A percentile compares a stretch with the other conserved stretches of the same genome.
phyloP scores from a whole-genome alignment of 352 stramenopile genomes.

The Globisporangium recalcitrans region DNA sequence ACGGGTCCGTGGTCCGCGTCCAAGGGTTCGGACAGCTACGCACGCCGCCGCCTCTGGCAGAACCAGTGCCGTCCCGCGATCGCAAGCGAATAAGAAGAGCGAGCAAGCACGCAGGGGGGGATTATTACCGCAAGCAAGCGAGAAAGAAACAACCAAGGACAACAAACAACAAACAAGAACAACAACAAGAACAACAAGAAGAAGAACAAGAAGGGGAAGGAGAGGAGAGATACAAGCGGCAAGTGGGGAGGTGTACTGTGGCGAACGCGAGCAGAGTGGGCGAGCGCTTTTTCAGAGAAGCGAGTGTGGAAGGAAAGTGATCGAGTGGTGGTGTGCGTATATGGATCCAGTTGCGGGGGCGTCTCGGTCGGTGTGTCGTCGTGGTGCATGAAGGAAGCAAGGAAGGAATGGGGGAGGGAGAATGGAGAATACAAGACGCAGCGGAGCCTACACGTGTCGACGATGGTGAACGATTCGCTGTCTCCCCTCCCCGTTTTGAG shows the following conservation, averaged over 20 bases:
- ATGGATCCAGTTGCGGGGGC: neutral
- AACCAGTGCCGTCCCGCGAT: slow-evolving; percentile 58
- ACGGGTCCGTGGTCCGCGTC: slow-evolving; percentile 48
- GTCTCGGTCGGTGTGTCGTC: neutral
- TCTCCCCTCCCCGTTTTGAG: neutral
- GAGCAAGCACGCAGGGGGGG: neutral
- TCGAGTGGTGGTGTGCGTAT: neutral
- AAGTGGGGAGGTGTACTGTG: neutral
- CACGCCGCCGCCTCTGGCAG: slow-evolving; percentile 62
- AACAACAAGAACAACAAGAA: neutral
- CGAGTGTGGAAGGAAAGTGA: neutral
- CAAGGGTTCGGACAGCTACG: slow-evolving; percentile 28
- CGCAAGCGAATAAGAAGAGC: slow-evolving; percentile 29
- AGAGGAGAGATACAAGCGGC: neutral
- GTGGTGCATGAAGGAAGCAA: neutral
- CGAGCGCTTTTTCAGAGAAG: neutral
- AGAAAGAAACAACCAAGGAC: neutral
- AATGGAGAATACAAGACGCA: too few relatives aligned
- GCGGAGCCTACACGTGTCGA: too few relatives aligned
- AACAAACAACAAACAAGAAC: neutral
- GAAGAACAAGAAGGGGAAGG: neutral
- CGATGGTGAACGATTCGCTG: neutral
- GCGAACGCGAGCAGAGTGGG: neutral
- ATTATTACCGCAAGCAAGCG: neutral
- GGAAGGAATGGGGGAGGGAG: neutral